These are phyloP conservation scores for Agarophyton chilense DNA, from an alignment of 23 red algal genomes.

Conservation along the genomic window DNA sequence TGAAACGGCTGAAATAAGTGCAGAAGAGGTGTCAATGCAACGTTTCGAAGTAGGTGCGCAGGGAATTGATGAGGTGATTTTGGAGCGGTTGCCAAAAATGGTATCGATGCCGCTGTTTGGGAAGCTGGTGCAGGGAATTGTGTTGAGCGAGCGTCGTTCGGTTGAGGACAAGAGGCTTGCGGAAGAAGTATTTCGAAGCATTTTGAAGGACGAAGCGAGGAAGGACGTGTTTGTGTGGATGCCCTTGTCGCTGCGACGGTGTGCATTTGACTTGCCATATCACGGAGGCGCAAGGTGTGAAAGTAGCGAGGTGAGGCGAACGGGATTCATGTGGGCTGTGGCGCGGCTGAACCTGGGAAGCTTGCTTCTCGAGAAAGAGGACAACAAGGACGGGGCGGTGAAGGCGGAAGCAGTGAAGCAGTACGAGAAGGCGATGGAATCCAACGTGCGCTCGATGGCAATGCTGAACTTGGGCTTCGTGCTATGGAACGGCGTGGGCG, in stretches of 20 bases:
- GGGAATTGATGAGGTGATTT: background rate
- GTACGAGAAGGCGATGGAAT: background rate
- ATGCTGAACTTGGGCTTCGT: background rate
- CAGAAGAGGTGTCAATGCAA: background rate
- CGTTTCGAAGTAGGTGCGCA: background rate
- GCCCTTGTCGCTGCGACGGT: background rate
- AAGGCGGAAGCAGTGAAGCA: background rate
- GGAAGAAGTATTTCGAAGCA: background rate
- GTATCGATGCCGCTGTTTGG: background rate
- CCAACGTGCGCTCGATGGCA: background rate
- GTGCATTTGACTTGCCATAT: background rate
- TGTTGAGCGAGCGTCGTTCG: background rate
- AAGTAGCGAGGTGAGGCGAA: background rate
- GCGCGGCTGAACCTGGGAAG: background rate
- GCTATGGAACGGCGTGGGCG: background rate
- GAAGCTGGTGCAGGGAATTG: background rate
- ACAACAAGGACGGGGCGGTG: background rate
- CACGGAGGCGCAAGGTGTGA: background rate
- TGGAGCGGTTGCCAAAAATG: background rate
- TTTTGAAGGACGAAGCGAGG: background rate
- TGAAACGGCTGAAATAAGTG: background rate
- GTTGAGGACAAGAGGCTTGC: background rate
- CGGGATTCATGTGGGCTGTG: background rate
- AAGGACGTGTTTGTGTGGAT: background rate
- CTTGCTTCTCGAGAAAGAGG: background rate